Evolutionary conservation across 2,329 filamentous ascomycete genomes (phyloP).

Genomic region (Sphaerulina musiva): DNA sequence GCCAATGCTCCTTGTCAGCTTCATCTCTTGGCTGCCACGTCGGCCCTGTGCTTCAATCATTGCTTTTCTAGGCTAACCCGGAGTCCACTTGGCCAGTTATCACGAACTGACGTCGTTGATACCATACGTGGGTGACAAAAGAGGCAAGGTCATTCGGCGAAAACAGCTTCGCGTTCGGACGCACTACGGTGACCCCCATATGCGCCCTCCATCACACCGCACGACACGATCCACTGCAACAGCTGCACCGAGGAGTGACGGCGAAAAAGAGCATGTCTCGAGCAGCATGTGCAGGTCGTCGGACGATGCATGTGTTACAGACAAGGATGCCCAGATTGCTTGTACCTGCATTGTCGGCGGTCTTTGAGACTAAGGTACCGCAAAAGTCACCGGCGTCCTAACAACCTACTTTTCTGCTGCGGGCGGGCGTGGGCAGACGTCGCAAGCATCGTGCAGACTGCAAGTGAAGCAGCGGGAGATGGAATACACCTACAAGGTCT

Average conservation of each 20-base stretch:
- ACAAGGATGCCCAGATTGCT: not conserved
- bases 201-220: not conserved
- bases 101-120: not conserved
- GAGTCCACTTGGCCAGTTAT: not conserved
- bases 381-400: not conserved
- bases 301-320: not conserved
- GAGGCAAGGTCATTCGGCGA: not conserved
- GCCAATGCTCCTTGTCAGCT: constrained; percentile 4
- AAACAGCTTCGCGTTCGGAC: not conserved
- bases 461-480: too few relatives aligned
- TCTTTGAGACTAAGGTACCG: not conserved
- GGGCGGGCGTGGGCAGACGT: too few relatives aligned
- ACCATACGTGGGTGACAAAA: not conserved
- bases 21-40: constrained; percentile 4
- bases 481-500: not conserved
- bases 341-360: not conserved
- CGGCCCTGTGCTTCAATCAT: not conserved
- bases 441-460: not conserved
- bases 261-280: not conserved
- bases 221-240: not conserved
- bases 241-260: too few relatives aligned
- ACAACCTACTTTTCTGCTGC: not conserved
- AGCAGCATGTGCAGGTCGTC: not conserved
- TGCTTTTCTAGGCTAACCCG: not conserved
- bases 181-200: not conserved